Base-by-base conservation (phyloP, 2,329 filamentous ascomycete species). In the Ophiostoma tasmaniense region DNA sequence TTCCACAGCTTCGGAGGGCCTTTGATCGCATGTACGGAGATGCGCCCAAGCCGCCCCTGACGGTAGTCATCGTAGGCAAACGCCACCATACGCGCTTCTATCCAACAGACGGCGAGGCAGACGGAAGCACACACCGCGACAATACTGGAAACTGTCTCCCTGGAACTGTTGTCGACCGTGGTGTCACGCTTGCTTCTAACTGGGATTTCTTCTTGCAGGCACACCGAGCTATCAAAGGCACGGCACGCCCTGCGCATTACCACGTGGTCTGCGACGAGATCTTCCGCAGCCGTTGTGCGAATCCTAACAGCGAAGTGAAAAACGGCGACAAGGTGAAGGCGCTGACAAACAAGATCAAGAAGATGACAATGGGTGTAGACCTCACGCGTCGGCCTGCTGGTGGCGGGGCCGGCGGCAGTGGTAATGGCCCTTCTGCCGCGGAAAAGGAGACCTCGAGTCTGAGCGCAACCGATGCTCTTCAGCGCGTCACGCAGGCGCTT, bases 1-100 rank as follows among this genome's bases (percentile, higher is more conserved):
- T 90, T 6, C 69, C 69, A 13, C 67, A 25, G 1, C 69, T 71
- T 33, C 66, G 69, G 2, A 66, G 22, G n/a, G 69, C 69, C 28
- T 68, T 68, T 68, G 25, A 22, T 1, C 42, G 28, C 3, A 59
- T 70, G 28, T 72, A 72, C 52, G 25, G 66, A 2, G 28, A 68
- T 5, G 67, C 64, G n/a, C 70, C 67, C 33, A 64, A 67, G 50
- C 89, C 89, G 0, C 84, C 82, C 20, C 79, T 92, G 2, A 84
- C 87, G 0, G 83, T 93, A 68, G 80, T 92, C 67, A 78, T 92
- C 22, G 89, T 90, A 7, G 89, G 89, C n/a, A 93, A 93, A 76
- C 84, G 90, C 2, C 90, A 93, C 73, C 87, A 93, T 74, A 91
- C 89, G 0, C 85, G 90, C 2, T 92, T 93, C 78, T 93, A 89